These are phyloP conservation scores for Aplosporella prunicola DNA, from an alignment of 2,329 filamentous ascomycete genomes.

Conservation along the genomic window DNA sequence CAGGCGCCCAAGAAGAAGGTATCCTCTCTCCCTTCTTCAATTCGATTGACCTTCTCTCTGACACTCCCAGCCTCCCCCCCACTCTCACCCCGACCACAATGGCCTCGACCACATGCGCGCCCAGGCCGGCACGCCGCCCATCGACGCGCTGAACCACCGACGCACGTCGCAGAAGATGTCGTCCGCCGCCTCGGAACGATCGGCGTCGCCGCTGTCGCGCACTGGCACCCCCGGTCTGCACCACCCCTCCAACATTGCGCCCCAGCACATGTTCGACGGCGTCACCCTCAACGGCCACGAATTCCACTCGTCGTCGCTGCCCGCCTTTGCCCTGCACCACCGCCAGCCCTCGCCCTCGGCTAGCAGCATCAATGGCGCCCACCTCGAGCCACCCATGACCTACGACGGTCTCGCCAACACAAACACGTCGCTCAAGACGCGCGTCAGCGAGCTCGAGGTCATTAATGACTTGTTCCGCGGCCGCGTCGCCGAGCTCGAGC, in stretches of 20 bases:
- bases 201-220: conserved; percentile 69
- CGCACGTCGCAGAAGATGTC: conserved; percentile 62
- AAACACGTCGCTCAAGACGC: conserved; percentile 84
- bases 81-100: conserved; percentile 34
- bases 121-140: conserved; percentile 33
- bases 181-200: conserved; percentile 64
- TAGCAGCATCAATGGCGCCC: conserved; percentile 50
- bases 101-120: conserved; percentile 36
- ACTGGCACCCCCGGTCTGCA: conserved; percentile 65
- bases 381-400: conserved; percentile 61
- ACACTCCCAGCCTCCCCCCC: neutral
- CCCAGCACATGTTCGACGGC: conserved; percentile 70
- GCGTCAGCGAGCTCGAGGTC: conserved; percentile 88
- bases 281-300: conserved; percentile 58
- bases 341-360: conserved; percentile 47
- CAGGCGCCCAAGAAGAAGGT: conserved; percentile 80
- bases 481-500: conserved; percentile 62
- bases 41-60: no score
- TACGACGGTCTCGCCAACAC: conserved; percentile 71
- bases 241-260: conserved; percentile 56
- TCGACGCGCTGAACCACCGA: conserved; percentile 44
- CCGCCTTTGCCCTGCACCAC: conserved; percentile 30
- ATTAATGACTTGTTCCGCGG: conserved; percentile 69
- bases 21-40: conserved; percentile 26
- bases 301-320: conserved; percentile 49